Base-by-base conservation (phyloP, 73 alveolate genomes). In the Paramecium tetraurelia region DNA sequence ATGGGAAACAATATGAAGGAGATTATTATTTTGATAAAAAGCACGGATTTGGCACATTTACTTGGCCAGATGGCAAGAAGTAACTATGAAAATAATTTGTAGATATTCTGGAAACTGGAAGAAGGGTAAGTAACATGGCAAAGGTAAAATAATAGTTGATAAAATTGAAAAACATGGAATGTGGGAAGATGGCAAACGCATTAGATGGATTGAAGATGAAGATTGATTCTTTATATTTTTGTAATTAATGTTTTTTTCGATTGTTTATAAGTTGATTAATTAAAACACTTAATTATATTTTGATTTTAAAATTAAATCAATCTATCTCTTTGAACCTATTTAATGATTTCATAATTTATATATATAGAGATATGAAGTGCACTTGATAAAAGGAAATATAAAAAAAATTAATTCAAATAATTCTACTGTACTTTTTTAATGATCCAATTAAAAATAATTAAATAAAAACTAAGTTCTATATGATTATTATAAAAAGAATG, bases 1-100 rank as follows among this genome's bases (percentile, higher is more conserved):
- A 95, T 93, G 96, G 96, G 0, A 93, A 96, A 95, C 59, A 83
- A 53, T 95, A 93, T 87, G 93, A 93, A 58, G 97, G 97, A 6
- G 94, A 89, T 86, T 95, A 89, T 89, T 33, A 70, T 43, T 46
- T 44, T 33, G 94, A 72, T 71, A 89, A 89, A 89, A 89, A 89
- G 33, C 92, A 89, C 38, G 94, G 94, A 27, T 71, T 44, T 27
- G 94, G 94, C 4, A 89, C 84, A 21, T 89, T 89, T 29, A 41
- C 92, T 7, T 89, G 94, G 94, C 92, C 90, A 4, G 94, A 89
- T 89, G 94, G 94, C 16, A 89, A 72, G 22, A 80, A 80, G 57
- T 63, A 53, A 22, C 84, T 27, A 27, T 63, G 24, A 63, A 22
- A 22, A 16, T 16, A 63, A 27, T 6, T 58, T 58, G 1, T 22